phyloP scores from a whole-genome alignment of 768 basidiomycete species.

The Dentipellis sp. region DNA sequence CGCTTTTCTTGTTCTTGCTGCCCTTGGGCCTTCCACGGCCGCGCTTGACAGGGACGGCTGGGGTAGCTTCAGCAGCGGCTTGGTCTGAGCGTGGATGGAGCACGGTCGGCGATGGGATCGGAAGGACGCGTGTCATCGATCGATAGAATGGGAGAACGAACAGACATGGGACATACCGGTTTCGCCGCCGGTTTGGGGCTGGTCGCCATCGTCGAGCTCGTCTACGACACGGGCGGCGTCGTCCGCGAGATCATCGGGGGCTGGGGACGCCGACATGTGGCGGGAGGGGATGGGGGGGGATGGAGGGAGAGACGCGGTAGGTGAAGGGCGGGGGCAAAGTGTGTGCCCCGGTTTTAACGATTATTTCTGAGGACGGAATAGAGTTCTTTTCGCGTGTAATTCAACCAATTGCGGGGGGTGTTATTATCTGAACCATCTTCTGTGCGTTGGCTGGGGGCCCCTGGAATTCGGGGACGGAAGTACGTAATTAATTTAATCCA shows the following conservation, averaged over 20 bases:
- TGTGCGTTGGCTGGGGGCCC: conserved; percentile 15
- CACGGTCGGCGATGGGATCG: conserved; percentile 6
- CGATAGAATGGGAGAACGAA: background rate
- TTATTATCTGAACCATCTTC: conserved; percentile 21
- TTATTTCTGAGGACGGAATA: conserved; percentile 28
- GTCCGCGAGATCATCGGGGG: conserved; percentile 36
- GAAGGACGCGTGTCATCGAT: conserved; percentile 18
- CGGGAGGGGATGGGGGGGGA: conserved; percentile 18
- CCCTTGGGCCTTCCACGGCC: conserved; percentile 86
- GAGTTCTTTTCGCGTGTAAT: conserved; percentile 60
- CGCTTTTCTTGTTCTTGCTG: conserved; percentile 63
- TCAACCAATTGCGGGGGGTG: conserved; percentile 33
- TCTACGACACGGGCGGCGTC: conserved; percentile 47
- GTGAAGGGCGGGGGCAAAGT: conserved; percentile 30
- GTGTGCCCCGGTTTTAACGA: conserved; percentile 64
- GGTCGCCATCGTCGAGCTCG: conserved; percentile 46
- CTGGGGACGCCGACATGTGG: conserved; percentile 56
- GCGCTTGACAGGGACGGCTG: conserved; percentile 47
- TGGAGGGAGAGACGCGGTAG: conserved; percentile 22
- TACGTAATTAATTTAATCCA: conserved; percentile 18
- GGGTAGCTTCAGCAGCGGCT: conserved; percentile 25
- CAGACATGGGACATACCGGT: conserved; percentile 17
- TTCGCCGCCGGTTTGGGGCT: conserved; percentile 25
- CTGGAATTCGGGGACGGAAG: conserved; percentile 14
- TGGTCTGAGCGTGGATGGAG: conserved; percentile 23